Conservation (phyloP, 129 eudicot species). For the Kitagawia praeruptora region DNA sequence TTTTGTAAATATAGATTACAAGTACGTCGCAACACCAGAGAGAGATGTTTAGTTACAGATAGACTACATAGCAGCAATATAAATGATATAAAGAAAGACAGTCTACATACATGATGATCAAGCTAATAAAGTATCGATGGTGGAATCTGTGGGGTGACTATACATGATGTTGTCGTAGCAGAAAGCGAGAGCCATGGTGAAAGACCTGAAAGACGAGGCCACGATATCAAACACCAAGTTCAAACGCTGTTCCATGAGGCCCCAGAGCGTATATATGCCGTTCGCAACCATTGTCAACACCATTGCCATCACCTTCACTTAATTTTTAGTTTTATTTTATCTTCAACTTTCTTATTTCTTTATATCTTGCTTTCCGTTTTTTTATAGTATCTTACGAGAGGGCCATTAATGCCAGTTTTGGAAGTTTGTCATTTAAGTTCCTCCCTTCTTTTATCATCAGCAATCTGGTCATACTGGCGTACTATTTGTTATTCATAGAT, state of each 20-base stretch:
- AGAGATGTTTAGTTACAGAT: background rate
- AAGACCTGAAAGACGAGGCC: constrained; percentile 14
- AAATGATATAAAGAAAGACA: too few species aligned
- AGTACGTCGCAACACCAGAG: background rate
- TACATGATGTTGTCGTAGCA: constrained; percentile 7
- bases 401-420: constrained; percentile 13
- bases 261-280: constrained; percentile 17
- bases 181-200: constrained; percentile 18
- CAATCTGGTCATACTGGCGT: background rate
- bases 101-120: too few species aligned
- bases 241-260: constrained; percentile 24
- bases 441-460: background rate
- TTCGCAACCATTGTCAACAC: constrained; percentile 14
- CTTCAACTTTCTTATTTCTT: background rate
- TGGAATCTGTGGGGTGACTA: background rate
- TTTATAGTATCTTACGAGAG: background rate
- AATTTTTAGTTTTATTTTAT: too few species aligned
- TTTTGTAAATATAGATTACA: background rate
- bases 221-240: constrained; percentile 17
- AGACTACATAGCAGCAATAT: background rate
- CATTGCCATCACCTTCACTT: constrained; percentile 6
- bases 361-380: background rate
- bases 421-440: background rate
- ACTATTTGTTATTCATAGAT: background rate
- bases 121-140: background rate